Conservation (phyloP, 2,329 filamentous ascomycete species). For the Tolypocladium nubicola region DNA sequence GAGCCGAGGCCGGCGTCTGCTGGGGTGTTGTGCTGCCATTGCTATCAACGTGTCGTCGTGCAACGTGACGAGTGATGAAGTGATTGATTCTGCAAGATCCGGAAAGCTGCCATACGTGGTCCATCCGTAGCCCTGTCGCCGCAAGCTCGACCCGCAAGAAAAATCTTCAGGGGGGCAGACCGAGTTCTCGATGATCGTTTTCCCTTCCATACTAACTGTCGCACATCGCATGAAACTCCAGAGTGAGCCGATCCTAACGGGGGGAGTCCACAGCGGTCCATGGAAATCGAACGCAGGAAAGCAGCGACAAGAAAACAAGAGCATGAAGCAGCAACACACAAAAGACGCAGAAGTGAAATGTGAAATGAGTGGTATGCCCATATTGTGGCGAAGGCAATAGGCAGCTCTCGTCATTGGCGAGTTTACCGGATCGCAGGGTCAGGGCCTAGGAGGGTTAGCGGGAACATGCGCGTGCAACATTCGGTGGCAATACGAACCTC, state of each 20-base stretch:
- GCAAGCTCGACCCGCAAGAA: constrained; percentile 26
- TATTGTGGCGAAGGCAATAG: constrained; percentile 4
- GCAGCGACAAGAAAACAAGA: constrained; percentile 13
- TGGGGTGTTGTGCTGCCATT: constrained; percentile 22
- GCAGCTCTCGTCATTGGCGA: constrained; percentile 4
- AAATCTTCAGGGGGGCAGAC: constrained; percentile 19
- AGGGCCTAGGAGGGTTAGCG: constrained; percentile 20
- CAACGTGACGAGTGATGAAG: constrained; percentile 26
- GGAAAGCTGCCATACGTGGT: constrained; percentile 27
- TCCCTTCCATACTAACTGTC: constrained; percentile 24
- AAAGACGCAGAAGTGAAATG: constrained; percentile 14
- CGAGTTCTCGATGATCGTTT: constrained; percentile 22
- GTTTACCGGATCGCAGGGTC: constrained; percentile 14
- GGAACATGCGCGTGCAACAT: constrained; percentile 7
- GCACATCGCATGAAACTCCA: constrained; percentile 26
- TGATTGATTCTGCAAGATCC: constrained; percentile 28
- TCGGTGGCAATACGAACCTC: constrained; percentile 23
- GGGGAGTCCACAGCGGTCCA: constrained; percentile 16
- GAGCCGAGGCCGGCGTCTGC: constrained; percentile 21
- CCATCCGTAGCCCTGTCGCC: constrained; percentile 25
- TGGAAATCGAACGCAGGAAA: constrained; percentile 16
- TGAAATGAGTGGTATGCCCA: constrained; percentile 3
- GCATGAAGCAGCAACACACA: constrained; percentile 15
- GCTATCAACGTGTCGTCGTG: constrained; percentile 26
- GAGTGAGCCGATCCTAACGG: constrained; percentile 20